Conservation (phyloP, 441 rosid species). For the Jatropha multifida region DNA sequence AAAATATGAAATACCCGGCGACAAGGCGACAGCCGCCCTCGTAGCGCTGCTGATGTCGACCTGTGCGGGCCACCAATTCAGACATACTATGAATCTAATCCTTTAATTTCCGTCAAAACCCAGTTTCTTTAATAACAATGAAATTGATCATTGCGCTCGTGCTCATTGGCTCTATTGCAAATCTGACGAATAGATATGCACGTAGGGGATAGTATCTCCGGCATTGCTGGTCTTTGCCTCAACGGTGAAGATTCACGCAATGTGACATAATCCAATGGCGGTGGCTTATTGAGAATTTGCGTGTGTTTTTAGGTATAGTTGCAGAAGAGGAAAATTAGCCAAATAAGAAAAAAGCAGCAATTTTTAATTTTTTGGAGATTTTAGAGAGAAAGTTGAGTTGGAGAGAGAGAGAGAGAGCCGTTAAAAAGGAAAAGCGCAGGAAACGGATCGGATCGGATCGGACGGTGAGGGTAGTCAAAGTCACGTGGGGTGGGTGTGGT, state of each 20-base stretch:
- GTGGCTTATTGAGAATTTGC: not conserved
- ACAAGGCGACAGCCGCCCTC: conserved; percentile 91
- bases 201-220: conserved; percentile 31
- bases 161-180: conserved; percentile 8
- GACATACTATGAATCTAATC: conserved; percentile 41
- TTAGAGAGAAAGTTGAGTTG: not conserved
- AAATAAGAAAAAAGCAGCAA: too few relatives aligned
- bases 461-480: conserved; percentile 54
- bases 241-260: conserved; percentile 32
- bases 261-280: conserved; percentile 40
- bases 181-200: conserved; percentile 33
- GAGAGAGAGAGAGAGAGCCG: conserved; percentile 2
- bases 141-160: not conserved
- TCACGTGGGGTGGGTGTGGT: conserved; percentile 40
- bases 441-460: conserved; percentile 75
- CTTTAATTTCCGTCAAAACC: not conserved
- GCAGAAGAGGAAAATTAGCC: not conserved
- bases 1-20: conserved; percentile 60
- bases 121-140: conserved; percentile 16
- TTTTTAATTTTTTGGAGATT: not conserved
- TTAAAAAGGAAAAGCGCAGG: conserved; percentile 35
- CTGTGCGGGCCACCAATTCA: conserved; percentile 97
- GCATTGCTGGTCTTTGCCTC: conserved; percentile 26
- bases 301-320: not conserved
- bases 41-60: conserved; percentile 97